phyloP scores from a whole-genome alignment of 1,284 basidiomycete species.

The Boletellus deceptivus region DNA sequence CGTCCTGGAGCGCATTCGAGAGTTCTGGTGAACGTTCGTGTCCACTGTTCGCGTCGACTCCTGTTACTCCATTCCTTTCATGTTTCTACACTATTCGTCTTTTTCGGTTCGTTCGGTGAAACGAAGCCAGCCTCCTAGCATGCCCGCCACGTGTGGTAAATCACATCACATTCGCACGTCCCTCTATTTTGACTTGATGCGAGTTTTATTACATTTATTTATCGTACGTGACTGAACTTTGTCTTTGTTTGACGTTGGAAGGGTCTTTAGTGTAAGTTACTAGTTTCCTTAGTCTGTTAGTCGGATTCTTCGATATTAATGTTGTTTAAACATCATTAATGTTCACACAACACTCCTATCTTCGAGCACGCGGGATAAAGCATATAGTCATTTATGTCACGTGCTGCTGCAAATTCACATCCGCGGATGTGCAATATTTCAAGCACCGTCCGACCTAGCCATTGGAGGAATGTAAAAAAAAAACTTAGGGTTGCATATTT shows the following conservation, averaged over 20 bases:
- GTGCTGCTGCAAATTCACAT: too few relatives aligned
- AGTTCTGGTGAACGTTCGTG: slow-evolving; percentile 49
- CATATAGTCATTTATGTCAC: too few relatives aligned
- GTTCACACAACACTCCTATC: slow-evolving; percentile 1
- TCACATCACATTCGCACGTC: slow-evolving; percentile 8
- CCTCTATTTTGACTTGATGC: slow-evolving; percentile 2
- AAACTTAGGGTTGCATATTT: too few relatives aligned
- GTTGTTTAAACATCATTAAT: slow-evolving; percentile 36
- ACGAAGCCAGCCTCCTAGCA: slow-evolving; percentile 8
- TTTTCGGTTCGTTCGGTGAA: too few relatives aligned
- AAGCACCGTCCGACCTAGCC: too few relatives aligned
- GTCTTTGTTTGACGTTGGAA: slow-evolving; percentile 22
- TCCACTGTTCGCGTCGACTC: slow-evolving; percentile 8
- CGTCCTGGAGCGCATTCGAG: slow-evolving; percentile 70
- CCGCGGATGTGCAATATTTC: too few relatives aligned
- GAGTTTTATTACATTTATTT: slow-evolving; percentile 16
- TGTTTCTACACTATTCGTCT: slow-evolving; percentile 10
- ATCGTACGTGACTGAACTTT: slow-evolving; percentile 29
- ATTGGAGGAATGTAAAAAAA: too few relatives aligned
- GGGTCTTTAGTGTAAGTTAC: slow-evolving; percentile 31
- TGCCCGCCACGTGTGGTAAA: slow-evolving; percentile 6
- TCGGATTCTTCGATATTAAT: slow-evolving; percentile 29
- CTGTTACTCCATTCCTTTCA: slow-evolving; percentile 23
- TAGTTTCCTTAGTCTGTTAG: slow-evolving; percentile 23
- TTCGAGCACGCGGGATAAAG: not conserved